phyloP scores from a whole-genome alignment of 2,329 filamentous ascomycete species.

The Colletotrichum coccodes region DNA sequence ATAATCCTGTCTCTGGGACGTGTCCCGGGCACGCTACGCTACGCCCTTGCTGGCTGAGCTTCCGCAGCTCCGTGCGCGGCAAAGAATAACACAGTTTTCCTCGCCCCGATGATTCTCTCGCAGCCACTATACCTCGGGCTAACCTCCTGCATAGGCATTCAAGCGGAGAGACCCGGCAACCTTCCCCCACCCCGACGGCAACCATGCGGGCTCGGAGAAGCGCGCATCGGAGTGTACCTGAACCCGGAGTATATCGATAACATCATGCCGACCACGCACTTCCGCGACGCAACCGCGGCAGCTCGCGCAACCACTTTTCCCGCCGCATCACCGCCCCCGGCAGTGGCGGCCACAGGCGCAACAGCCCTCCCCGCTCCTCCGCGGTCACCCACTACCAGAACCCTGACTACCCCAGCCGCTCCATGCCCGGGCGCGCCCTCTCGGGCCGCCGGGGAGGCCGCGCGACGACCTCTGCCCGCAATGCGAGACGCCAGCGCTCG shows the following conservation, averaged over 20 bases:
- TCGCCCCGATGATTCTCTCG: constrained; percentile 8
- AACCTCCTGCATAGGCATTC: constrained; percentile 46
- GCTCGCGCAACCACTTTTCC: not conserved
- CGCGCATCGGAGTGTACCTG: constrained; percentile 81
- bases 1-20: not conserved
- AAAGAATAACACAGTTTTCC: not conserved
- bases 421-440: constrained; percentile 42
- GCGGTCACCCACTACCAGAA: constrained; percentile 19
- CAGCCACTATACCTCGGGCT: not conserved
- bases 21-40: not conserved
- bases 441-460: constrained; percentile 47
- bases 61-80: not conserved
- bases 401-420: constrained; percentile 37
- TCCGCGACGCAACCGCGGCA: constrained; percentile 43
- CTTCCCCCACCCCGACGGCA: constrained; percentile 48
- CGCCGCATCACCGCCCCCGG: constrained; percentile 18
- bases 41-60: not conserved
- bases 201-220: constrained; percentile 48
- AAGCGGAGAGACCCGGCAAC: constrained; percentile 53
- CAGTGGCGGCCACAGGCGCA: constrained; percentile 35
- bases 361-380: constrained; percentile 36
- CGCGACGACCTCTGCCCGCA: constrained; percentile 38
- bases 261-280: constrained; percentile 87
- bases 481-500: constrained; percentile 8
- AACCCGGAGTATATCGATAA: constrained; percentile 75